Evolutionary conservation across 805 yeast genomes (phyloP), one percentile per base, ranked within the genome.

Genomic region (Metschnikowia anglica): DNA sequence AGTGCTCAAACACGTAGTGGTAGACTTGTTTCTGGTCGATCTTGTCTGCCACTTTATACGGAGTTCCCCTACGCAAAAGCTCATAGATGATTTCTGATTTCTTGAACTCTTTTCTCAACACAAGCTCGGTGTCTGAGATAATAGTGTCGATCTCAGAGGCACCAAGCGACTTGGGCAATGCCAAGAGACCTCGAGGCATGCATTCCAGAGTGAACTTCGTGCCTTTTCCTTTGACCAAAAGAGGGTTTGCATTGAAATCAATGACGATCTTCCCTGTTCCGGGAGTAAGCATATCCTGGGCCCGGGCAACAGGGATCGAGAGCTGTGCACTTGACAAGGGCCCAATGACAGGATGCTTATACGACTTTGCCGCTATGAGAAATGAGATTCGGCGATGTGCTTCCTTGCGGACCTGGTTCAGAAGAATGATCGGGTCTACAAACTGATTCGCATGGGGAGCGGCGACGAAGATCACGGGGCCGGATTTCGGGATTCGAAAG

Each of bases 401-500:
- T 44, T 79, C 80, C 38, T 71, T 69, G 53, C 81, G 77, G 19
- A 87, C 91, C 59, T 85, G 91, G 35, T 85, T 83, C 85, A 88
- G 83, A 35, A 93, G 70, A 39, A 93, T 76, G 37, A 90, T 79
- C 2, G 93, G 91, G 41, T 79, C 79, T 25, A 90, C 88, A 59
- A 90, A 90, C 65, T 88, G 96, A 59, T 88, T 88, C n/a, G 96
- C 95, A 68, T 91, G 99, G 1, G 98, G 98, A 2, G 97, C 99
- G 9, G 93, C 95, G 26, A 93, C 98, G 49, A 93, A 83, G 41
- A 91, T 84, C 7, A 89, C 83, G 0, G 98, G 91, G 0, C 97
- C 97, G 8, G 74, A 63, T 23, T 75, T 71, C 0, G 85, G 84
- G 25, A 81, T 58, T 37, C 81, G 76, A 65, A 80, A 88, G 1